Percentiles rank a stretch among this genome's conserved stretches.
These are phyloP conservation scores for Calycina marina DNA, from an alignment of 2,329 filamentous ascomycete species.

Conservation along the genomic window DNA sequence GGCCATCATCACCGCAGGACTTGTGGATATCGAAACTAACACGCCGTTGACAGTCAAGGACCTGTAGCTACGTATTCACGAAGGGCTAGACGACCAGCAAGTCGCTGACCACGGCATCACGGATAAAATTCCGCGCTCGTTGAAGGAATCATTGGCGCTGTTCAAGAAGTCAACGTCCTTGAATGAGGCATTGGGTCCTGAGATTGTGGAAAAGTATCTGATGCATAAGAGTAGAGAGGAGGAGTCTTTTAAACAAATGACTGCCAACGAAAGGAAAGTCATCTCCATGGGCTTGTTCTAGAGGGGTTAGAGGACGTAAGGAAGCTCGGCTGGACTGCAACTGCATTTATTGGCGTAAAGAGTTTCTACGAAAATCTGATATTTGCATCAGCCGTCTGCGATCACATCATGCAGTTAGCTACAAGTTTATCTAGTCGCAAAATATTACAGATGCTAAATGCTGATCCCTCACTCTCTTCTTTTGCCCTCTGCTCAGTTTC, in stretches of 20 bases:
- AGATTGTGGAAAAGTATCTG: slow-evolving; percentile 39
- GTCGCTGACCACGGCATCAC: slow-evolving; percentile 35
- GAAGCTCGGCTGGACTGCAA: too few species aligned
- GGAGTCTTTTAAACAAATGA: slow-evolving; percentile 27
- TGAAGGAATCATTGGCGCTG: slow-evolving; percentile 38
- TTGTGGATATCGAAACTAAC: slow-evolving; percentile 33
- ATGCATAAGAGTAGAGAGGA: slow-evolving; percentile 44
- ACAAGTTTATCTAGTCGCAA: too few species aligned
- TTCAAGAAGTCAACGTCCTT: slow-evolving; percentile 34
- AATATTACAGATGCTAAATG: too few species aligned
- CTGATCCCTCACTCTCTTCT: too few species aligned
- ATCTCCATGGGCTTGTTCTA: slow-evolving; percentile 5
- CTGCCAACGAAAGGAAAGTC: slow-evolving; percentile 7
- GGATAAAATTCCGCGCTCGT: slow-evolving; percentile 34
- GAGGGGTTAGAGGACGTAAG: too few species aligned
- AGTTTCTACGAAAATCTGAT: too few species aligned
- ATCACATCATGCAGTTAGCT: too few species aligned
- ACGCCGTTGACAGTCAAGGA: slow-evolving; percentile 33
- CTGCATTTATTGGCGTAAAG: too few species aligned
- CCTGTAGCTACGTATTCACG: slow-evolving; percentile 35
- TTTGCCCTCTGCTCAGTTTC: too few species aligned
- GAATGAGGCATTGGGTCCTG: slow-evolving; percentile 28
- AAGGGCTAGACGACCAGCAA: slow-evolving; percentile 14
- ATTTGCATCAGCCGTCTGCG: too few species aligned
- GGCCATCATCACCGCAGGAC: slow-evolving; percentile 44